phyloP scores from a whole-genome alignment of 2,329 filamentous ascomycete species.

The Trichophyton mentagrophytes region DNA sequence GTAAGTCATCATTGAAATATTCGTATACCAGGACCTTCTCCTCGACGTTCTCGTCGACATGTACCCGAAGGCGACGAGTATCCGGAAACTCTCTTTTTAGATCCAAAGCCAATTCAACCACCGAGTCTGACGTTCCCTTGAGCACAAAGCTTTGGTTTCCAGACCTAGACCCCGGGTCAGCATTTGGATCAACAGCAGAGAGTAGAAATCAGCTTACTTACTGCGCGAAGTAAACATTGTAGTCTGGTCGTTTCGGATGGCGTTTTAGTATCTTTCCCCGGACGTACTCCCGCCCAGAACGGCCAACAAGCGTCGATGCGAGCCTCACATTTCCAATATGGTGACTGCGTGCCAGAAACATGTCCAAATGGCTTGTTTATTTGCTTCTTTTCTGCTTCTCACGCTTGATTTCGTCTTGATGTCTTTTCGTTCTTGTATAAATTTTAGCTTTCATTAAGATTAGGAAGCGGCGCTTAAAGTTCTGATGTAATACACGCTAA shows the following conservation, averaged over 20 bases:
- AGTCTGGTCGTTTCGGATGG: neutral
- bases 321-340: neutral
- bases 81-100: neutral
- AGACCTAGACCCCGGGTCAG: neutral
- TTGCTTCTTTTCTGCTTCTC: too few relatives aligned
- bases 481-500: too few relatives aligned
- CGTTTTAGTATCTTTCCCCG: neutral
- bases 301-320: neutral
- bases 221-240: neutral
- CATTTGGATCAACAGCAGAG: neutral
- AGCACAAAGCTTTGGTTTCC: neutral
- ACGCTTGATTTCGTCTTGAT: too few relatives aligned
- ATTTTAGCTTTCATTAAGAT: too few relatives aligned
- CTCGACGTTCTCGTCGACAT: neutral
- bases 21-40: neutral
- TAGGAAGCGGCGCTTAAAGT: too few relatives aligned
- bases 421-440: too few relatives aligned
- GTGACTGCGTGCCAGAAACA: too few relatives aligned
- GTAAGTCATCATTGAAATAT: neutral
- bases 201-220: neutral
- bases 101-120: neutral
- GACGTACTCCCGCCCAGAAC: neutral
- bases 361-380: too few relatives aligned
- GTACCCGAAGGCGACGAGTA: neutral
- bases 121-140: neutral